Conservation (phyloP, 495 filamentous ascomycete species). For the Sphaerosporella brunnea region DNA sequence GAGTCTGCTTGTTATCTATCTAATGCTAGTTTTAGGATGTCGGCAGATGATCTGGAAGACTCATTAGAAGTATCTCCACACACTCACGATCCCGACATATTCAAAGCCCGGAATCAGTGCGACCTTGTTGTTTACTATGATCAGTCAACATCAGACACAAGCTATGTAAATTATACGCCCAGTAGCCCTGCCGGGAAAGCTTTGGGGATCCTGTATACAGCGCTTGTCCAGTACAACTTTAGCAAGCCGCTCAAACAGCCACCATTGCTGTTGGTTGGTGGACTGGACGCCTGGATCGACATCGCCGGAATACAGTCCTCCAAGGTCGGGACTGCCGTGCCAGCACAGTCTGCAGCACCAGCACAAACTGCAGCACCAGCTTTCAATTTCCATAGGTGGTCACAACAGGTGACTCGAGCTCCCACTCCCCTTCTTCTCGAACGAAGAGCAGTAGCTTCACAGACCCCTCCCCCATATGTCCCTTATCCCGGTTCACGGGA, state of each 20-base stretch:
- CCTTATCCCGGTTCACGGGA: no score
- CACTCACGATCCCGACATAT: conserved; percentile 46
- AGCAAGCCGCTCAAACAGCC: conserved; percentile 37
- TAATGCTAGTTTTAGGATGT: no score
- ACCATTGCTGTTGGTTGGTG: conserved; percentile 64
- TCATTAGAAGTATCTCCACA: conserved; percentile 64
- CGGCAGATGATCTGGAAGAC: conserved; percentile 68
- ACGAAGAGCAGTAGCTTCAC: conserved; percentile 11
- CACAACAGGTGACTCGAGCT: neutral
- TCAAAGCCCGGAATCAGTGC: conserved; percentile 58
- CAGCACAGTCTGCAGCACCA: no score
- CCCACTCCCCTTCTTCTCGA: conserved; percentile 7
- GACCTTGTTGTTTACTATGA: conserved; percentile 88
- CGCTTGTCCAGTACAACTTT: conserved; percentile 31
- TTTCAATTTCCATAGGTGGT: neutral
- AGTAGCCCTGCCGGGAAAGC: conserved; percentile 36
- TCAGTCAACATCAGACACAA: conserved; percentile 40
- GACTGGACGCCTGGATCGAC: conserved; percentile 69
- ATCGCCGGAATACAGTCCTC: conserved; percentile 56
- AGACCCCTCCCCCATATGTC: conserved; percentile 17
- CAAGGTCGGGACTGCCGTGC: no score
- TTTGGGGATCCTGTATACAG: conserved; percentile 53
- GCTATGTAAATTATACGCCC: conserved; percentile 33
- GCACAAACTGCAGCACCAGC: neutral
- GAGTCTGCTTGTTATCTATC: no score